A percentile compares a stretch with the other conserved stretches of the same genome.
phyloP scores from a whole-genome alignment of 768 basidiomycete species.

The Thelephora aurantiotincta region DNA sequence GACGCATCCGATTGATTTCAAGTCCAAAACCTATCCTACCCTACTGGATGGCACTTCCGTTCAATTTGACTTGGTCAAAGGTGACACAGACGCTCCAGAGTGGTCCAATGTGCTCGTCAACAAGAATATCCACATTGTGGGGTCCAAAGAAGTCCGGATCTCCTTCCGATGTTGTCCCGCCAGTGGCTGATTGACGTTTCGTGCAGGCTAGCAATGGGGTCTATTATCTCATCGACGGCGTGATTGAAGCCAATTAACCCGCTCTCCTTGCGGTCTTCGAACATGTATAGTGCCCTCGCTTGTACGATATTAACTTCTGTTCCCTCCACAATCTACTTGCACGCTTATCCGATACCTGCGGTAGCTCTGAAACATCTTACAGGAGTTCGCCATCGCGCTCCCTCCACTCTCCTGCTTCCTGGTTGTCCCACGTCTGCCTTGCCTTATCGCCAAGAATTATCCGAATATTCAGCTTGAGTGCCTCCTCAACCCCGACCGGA shows the following conservation, averaged over 20 bases:
- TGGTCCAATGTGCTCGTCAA: constrained; percentile 51
- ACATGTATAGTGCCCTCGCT: background rate
- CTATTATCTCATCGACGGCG: constrained; percentile 43
- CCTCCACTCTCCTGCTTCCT: no score
- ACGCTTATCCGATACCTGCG: no score
- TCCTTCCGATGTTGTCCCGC: no score
- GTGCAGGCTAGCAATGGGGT: constrained; percentile 39
- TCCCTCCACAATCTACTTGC: no score
- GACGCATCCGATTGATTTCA: background rate
- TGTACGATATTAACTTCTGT: no score
- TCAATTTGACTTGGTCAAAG: constrained; percentile 29
- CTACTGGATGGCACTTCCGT: constrained; percentile 45
- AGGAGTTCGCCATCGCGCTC: no score
- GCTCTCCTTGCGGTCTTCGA: background rate
- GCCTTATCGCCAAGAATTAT: no score
- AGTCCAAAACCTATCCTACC: constrained; percentile 34
- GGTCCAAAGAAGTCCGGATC: constrained; percentile 43
- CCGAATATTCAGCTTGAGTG: no score
- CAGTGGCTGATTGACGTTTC: background rate
- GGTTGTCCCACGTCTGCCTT: no score
- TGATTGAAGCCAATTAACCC: constrained; percentile 21
- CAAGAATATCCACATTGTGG: constrained; percentile 37
- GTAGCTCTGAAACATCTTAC: no score
- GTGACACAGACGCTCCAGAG: constrained; percentile 23
- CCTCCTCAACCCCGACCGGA: no score